Evolutionary conservation across 345 rosid species (phyloP), one percentile per base, ranked within the genome.

Genomic region (Populus simonii): DNA sequence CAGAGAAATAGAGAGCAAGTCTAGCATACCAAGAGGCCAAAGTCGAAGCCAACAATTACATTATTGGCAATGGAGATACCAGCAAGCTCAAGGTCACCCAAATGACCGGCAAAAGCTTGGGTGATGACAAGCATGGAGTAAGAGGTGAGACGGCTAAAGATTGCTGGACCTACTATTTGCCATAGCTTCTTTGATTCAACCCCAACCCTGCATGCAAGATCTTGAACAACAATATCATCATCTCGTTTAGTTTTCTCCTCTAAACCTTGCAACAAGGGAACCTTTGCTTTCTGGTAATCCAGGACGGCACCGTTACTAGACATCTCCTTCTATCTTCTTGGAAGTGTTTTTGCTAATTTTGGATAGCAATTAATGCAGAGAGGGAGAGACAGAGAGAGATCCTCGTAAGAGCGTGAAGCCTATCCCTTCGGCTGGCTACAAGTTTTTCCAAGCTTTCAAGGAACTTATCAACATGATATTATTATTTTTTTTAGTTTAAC

Each of bases 91-190:
- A 91, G 92, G 70, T 92, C 94, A 0, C 99, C 99, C 41, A 95
- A 85, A 80, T 93, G 98, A 53, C 99, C 99, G 13, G 98, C 98
- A 59, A 91, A 95, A 38, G 99, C 94, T 85, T 93, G 99, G 53
- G 98, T 93, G 66, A 96, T 93, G 77, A 96, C 85, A 35, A 95
- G 73, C 94, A 87, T 93, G n/a, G 98, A 88, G 62, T 89, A 90
- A 36, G 98, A 80, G 29, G 94, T 85, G 36, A 95, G 18, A 2
- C 99, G 88, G 85, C 90, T 88, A 72, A 93, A 90, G 68, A 95
- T 91, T 17, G 98, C 89, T 0, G 98, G 99, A 17, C 97, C 99
- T 13, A 92, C 96, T 57, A 93, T 87, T 38, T 88, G 78, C 99
- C 99, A 95, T 43, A 93, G 87, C 84, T 92, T 93, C 87, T 86